These are phyloP conservation scores for Penicillium waksmanii DNA, from an alignment of 495 filamentous ascomycete genomes.

Conservation along the genomic window DNA sequence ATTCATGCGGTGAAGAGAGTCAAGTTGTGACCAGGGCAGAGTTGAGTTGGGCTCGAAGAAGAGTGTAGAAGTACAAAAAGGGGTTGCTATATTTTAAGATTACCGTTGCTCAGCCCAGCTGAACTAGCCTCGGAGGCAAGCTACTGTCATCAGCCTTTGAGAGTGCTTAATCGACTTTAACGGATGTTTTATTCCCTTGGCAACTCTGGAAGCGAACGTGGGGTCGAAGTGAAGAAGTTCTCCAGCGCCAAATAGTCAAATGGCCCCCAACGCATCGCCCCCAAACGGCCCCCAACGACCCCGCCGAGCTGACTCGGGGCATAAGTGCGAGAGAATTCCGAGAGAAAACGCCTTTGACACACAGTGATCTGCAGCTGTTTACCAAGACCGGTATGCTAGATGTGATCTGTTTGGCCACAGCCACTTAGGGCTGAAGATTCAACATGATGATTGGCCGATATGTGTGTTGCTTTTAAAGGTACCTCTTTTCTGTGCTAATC, in stretches of 20 bases:
- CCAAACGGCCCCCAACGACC: slow-evolving; percentile 3
- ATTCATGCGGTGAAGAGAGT: not conserved
- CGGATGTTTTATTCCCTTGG: not conserved
- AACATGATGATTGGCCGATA: not conserved
- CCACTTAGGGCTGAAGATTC: not conserved
- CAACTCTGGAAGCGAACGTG: too few relatives aligned
- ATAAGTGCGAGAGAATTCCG: not conserved
- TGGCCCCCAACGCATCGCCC: not conserved
- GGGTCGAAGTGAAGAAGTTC: too few relatives aligned
- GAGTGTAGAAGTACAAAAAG: not conserved
- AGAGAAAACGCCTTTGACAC: not conserved
- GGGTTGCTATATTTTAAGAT: not conserved
- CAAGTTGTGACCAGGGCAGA: not conserved
- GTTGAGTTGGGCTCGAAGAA: not conserved
- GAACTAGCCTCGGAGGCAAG: too few relatives aligned
- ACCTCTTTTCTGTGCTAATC: not conserved
- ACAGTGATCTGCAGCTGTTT: slow-evolving; percentile 1
- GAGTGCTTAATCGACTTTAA: not conserved
- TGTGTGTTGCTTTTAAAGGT: too few relatives aligned
- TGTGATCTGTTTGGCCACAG: not conserved
- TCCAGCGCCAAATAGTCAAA: too few relatives aligned
- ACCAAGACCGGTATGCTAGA: not conserved
- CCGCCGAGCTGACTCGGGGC: not conserved
- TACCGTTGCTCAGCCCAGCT: not conserved
- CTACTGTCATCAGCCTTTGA: not conserved